Percentiles rank a stretch among this genome's conserved stretches.
Evolutionary conservation across 441 rosid genomes (phyloP).

Genomic region (Pelargonium exstipulatum): DNA sequence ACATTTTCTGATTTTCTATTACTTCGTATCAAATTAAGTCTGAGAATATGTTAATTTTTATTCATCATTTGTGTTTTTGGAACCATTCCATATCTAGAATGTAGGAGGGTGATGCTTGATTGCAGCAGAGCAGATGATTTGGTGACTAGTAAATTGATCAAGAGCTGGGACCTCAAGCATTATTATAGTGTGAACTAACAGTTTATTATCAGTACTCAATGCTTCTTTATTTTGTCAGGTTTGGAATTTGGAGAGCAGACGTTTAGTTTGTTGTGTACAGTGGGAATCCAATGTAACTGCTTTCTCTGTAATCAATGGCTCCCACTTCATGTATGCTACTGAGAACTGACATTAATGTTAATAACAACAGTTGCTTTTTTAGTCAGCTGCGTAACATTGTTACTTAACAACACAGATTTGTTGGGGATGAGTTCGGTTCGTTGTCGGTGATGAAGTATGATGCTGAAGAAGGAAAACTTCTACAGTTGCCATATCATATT

Average conservation of each 20-base stretch:
- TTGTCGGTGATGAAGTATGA: conserved; percentile 46
- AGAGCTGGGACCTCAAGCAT: neutral
- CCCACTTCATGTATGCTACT: conserved; percentile 47
- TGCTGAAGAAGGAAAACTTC: conserved; percentile 41
- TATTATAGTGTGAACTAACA: conserved; percentile 1
- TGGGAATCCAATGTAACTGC: conserved; percentile 74
- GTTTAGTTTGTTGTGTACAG: conserved; percentile 32
- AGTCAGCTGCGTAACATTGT: conserved; percentile 11
- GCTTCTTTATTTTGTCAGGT: conserved; percentile 35
- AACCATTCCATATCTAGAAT: neutral
- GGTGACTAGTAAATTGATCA: conserved; percentile 7
- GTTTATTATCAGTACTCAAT: neutral
- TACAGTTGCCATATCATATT: conserved; percentile 49
- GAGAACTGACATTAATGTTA: conserved; percentile 10
- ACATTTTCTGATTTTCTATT: neutral
- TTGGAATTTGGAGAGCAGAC: conserved; percentile 55
- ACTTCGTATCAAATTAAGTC: neutral
- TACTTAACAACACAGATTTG: conserved; percentile 32
- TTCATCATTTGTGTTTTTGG: neutral
- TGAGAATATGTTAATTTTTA: neutral
- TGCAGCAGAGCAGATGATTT: neutral
- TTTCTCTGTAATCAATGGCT: conserved; percentile 50
- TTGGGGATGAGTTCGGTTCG: conserved; percentile 62
- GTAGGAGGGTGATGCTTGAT: neutral
- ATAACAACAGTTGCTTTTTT: conserved; percentile 4